phyloP scores from a whole-genome alignment of 352 stramenopile genomes.

The Pythium vanterpoolii region DNA sequence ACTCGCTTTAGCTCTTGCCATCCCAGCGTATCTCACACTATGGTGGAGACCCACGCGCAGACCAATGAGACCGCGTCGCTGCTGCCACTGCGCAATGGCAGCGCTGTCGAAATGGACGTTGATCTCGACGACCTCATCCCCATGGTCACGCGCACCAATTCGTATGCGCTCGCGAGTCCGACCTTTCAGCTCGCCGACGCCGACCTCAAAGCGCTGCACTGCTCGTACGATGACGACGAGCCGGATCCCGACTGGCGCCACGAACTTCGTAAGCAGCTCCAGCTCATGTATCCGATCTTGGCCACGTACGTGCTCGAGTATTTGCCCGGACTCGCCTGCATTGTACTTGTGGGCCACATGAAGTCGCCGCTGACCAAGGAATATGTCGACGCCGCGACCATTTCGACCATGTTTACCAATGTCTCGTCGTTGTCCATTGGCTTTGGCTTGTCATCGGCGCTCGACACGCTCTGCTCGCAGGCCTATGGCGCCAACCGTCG shows the following conservation, averaged over 20 bases:
- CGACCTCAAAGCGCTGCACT: conserved; percentile 38
- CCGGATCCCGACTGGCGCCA: conserved; percentile 37
- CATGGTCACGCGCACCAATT: conserved; percentile 50
- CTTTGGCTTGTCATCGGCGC: conserved; percentile 64
- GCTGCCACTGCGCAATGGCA: conserved; percentile 1
- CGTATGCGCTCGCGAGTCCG: conserved; percentile 48
- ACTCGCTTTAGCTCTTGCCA: neutral
- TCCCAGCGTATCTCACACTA: too few relatives aligned
- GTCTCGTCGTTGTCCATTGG: conserved; percentile 56
- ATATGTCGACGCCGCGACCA: too few relatives aligned
- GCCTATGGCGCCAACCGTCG: conserved; percentile 62
- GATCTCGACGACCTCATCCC: conserved; percentile 29
- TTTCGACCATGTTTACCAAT: conserved; percentile 76
- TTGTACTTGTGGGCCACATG: conserved; percentile 61
- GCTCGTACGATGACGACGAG: conserved; percentile 36
- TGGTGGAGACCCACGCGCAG: neutral
- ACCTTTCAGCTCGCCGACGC: conserved; percentile 37
- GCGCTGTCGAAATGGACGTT: conserved; percentile 12
- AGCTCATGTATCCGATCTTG: conserved; percentile 42
- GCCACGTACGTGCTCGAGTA: conserved; percentile 45
- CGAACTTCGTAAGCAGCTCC: conserved; percentile 38
- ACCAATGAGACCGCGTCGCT: neutral
- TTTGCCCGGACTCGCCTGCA: conserved; percentile 47
- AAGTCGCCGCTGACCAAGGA: conserved; percentile 47
- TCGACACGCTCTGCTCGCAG: conserved; percentile 88